Percentiles rank a stretch among this genome's conserved stretches.
These are phyloP conservation scores for Thielaviopsis punctulata DNA, from an alignment of 2,329 filamentous ascomycete species.

Conservation along the genomic window DNA sequence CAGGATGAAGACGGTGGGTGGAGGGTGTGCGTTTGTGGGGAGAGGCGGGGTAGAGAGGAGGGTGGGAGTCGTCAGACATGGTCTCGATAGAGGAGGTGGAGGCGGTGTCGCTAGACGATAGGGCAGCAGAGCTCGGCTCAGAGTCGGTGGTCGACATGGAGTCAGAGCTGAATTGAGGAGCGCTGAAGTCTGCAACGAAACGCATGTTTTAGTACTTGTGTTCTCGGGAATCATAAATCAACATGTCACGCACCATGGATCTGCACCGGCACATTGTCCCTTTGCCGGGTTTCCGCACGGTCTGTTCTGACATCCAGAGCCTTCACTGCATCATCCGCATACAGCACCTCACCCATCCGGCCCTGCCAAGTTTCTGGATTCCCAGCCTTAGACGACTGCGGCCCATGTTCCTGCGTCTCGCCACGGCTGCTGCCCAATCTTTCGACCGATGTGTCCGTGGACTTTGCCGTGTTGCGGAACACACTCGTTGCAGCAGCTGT, in stretches of 20 bases:
- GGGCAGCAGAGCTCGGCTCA: too few relatives aligned
- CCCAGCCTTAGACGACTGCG: not conserved
- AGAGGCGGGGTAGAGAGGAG: not conserved
- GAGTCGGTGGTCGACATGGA: not conserved
- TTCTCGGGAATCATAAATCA: too few relatives aligned
- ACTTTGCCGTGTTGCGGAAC: too few relatives aligned
- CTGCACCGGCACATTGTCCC: not conserved
- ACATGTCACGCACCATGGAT: not conserved
- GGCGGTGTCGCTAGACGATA: not conserved
- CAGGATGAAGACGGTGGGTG: constrained; percentile 5
- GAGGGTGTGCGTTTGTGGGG: not conserved
- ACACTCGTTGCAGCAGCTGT: too few relatives aligned
- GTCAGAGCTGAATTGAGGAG: not conserved
- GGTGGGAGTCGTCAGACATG: not conserved
- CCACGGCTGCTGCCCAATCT: too few relatives aligned
- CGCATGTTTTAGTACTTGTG: not conserved
- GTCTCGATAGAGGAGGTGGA: constrained; percentile 6
- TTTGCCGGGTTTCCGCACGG: not conserved
- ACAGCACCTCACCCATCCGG: constrained; percentile 6
- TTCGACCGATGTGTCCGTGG: too few relatives aligned
- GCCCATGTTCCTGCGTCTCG: not conserved
- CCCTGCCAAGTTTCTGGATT: constrained; percentile 3
- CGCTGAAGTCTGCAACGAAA: not conserved
- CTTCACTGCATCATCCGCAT: not conserved
- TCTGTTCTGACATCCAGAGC: not conserved